Evolutionary conservation across 176 grass and related monocot species (phyloP).

Genomic region (Juncus inflexus): DNA sequence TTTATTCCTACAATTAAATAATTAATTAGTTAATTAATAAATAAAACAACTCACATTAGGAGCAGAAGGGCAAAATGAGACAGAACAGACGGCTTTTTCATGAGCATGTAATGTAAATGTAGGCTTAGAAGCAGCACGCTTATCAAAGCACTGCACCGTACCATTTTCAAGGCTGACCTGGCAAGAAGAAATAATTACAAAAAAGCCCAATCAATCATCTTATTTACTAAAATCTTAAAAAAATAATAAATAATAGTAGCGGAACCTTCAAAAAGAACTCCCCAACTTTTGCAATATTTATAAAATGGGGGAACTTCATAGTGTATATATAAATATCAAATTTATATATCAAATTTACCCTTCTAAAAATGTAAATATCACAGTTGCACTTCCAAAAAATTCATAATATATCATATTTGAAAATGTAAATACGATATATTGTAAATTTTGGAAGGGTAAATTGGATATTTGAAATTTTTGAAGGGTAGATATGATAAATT

Average conservation of each 20-base stretch:
- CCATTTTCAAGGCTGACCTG: slow-evolving; percentile 93
- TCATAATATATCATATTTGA: too few species aligned
- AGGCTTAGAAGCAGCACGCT: slow-evolving; percentile 51
- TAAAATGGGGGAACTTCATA: background rate
- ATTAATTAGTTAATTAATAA: too few species aligned
- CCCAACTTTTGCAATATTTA: background rate
- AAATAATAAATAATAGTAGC: slow-evolving; percentile 19
- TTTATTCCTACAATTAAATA: too few species aligned
- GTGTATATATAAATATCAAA: too few species aligned
- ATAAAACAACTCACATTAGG: slow-evolving; percentile 30
- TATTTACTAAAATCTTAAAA: background rate
- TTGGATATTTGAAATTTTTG: too few species aligned
- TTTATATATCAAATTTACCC: too few species aligned
- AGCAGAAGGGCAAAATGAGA: slow-evolving; percentile 33
- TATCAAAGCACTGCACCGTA: slow-evolving; percentile 77
- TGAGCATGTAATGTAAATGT: slow-evolving; percentile 76
- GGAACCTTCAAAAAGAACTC: background rate
- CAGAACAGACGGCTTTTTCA: slow-evolving; percentile 38
- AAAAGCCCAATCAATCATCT: background rate
- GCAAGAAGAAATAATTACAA: slow-evolving; percentile 1
- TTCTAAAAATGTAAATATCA: too few species aligned
- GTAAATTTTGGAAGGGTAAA: too few species aligned
- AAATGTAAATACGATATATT: too few species aligned
- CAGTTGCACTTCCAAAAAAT: too few species aligned
- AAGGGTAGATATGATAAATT: too few species aligned